These are phyloP conservation scores for Saposhnikovia divaricata DNA, from an alignment of 129 eudicot genomes.

Conservation along the genomic window DNA sequence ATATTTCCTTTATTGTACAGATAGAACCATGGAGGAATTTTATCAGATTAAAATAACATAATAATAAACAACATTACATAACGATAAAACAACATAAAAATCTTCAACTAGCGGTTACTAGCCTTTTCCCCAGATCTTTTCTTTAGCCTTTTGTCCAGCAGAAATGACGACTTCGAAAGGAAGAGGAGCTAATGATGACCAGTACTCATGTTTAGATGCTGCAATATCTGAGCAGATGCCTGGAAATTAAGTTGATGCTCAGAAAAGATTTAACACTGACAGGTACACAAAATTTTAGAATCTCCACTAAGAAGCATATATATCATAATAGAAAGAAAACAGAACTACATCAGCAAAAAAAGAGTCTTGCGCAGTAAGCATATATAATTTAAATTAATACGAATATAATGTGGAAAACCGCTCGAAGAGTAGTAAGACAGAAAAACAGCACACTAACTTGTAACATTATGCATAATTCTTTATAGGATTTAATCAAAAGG, in stretches of 20 bases:
- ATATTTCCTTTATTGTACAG: background rate
- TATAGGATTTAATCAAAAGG: background rate
- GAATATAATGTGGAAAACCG: background rate
- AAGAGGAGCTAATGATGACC: conserved; percentile 99
- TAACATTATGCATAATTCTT: background rate
- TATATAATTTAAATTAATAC: background rate
- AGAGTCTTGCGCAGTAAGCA: background rate
- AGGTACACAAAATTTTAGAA: background rate
- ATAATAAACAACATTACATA: background rate
- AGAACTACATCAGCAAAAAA: background rate
- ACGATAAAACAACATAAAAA: conserved; percentile 1
- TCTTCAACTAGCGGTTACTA: conserved; percentile 25
- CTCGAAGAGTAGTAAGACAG: background rate
- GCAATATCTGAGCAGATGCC: conserved; percentile 95
- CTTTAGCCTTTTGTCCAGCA: conserved; percentile 97
- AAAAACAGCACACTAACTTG: background rate
- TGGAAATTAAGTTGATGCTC: conserved; percentile 22
- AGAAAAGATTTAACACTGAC: background rate
- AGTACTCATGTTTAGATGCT: conserved; percentile 67
- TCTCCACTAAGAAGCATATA: background rate
- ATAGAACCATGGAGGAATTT: background rate
- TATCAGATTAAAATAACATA: background rate
- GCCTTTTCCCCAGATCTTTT: conserved; percentile 73
- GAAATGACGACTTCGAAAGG: conserved; percentile 92
- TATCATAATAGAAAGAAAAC: background rate